Evolutionary conservation across 108 stramenopile genomes (phyloP).

Genomic region (Skeletonema tropicum): DNA sequence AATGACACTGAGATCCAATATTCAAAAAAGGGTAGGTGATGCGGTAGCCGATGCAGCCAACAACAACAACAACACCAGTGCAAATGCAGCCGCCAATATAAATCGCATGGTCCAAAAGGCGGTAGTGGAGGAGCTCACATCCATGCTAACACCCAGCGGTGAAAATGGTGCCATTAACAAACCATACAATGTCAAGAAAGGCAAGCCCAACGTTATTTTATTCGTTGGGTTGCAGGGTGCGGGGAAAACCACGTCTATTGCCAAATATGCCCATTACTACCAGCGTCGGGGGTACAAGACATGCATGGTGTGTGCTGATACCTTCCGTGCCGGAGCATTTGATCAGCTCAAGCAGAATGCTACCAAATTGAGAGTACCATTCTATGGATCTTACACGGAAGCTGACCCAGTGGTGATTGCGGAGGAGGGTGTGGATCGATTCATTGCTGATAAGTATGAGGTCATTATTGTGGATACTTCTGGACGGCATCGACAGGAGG

Average conservation of each 20-base stretch:
- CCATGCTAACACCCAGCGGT: constrained; percentile 67
- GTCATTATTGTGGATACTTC: constrained; percentile 98
- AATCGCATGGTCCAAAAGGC: constrained; percentile 83
- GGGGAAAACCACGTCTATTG: constrained; percentile 98
- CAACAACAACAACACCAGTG: constrained; percentile 31
- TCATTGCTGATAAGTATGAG: constrained; percentile 91
- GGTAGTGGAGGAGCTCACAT: constrained; percentile 90
- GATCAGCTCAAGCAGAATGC: constrained; percentile 99
- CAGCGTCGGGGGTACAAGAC: constrained; percentile 86
- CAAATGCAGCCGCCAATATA: constrained; percentile 43
- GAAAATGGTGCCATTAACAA: constrained; percentile 23
- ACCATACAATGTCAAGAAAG: constrained; percentile 81
- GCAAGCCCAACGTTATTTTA: constrained; percentile 93
- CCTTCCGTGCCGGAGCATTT: constrained; percentile 98
- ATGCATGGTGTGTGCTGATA: constrained; percentile 98
- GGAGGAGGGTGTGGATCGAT: constrained; percentile 95
- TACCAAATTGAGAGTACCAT: constrained; percentile 94
- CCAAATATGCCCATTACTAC: constrained; percentile 97
- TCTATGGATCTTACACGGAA: constrained; percentile 94
- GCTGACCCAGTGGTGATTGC: constrained; percentile 96
- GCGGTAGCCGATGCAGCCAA: constrained; percentile 32
- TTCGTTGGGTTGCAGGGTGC: constrained; percentile 98
- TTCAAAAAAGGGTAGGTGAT: constrained; percentile 71
- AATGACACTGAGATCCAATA: constrained; percentile 75
- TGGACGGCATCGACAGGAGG: constrained; percentile 96